Conservation (phyloP, 257 asterid genomes). For the Jasminum sambac region DNA sequence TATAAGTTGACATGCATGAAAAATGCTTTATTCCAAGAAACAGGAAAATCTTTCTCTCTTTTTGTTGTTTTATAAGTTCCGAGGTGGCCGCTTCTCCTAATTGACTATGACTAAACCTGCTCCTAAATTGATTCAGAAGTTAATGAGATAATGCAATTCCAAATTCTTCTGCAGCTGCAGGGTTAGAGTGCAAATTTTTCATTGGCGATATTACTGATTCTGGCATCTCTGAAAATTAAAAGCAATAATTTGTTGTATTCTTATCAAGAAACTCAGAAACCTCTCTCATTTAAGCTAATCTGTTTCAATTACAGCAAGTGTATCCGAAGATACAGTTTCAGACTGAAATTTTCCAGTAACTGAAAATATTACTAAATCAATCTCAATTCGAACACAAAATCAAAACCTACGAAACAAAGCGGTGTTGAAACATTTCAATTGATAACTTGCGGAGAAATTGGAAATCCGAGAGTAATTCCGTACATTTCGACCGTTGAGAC, state of each 20-base stretch:
- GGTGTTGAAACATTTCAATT: constrained; percentile 5
- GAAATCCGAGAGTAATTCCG: background rate
- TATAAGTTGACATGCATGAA: background rate
- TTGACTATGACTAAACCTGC: background rate
- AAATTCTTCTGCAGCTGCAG: background rate
- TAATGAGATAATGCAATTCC: background rate
- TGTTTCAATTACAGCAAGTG: constrained; percentile 4
- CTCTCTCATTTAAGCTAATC: background rate
- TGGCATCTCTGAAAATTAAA: background rate
- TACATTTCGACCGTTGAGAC: constrained; percentile 40
- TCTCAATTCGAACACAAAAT: constrained; percentile 2
- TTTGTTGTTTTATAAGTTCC: background rate
- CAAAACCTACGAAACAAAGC: background rate
- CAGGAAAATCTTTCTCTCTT: background rate
- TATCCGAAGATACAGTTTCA: background rate
- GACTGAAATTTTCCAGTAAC: background rate
- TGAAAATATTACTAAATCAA: background rate
- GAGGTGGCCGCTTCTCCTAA: background rate
- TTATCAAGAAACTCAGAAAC: constrained; percentile 4
- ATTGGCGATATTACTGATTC: background rate
- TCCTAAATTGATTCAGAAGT: background rate
- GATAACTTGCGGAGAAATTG: background rate
- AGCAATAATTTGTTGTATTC: constrained; percentile 2
- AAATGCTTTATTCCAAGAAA: background rate
- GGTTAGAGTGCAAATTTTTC: background rate